These are phyloP conservation scores for Brasilioporus rufonigricans DNA, from an alignment of 768 basidiomycete genomes.

Conservation along the genomic window DNA sequence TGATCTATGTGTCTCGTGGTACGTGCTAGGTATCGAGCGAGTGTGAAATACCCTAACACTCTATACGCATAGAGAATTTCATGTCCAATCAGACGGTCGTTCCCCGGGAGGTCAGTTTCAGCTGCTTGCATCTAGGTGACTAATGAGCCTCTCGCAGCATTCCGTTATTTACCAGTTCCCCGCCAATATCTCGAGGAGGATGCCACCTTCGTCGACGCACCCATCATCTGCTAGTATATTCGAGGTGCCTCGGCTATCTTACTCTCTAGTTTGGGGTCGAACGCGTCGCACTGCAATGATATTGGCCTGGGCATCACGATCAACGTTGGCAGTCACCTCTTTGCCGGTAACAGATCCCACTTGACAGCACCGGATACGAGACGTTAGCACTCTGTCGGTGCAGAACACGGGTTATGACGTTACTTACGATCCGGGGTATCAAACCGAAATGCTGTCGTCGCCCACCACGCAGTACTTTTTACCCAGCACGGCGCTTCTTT, in stretches of 20 bases:
- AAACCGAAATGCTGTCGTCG: not conserved
- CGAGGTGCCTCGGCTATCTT: constrained; percentile 34
- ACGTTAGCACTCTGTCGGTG: constrained; percentile 29
- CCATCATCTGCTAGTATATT: constrained; percentile 36
- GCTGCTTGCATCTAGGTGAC: constrained; percentile 34
- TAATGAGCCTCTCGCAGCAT: constrained; percentile 38
- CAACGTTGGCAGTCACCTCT: constrained; percentile 23
- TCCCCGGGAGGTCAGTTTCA: constrained; percentile 48
- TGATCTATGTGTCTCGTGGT: too few species aligned
- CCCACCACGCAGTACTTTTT: constrained; percentile 29
- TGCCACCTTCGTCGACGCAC: constrained; percentile 39
- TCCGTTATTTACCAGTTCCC: constrained; percentile 47
- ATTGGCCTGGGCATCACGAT: constrained; percentile 31
- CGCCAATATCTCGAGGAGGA: constrained; percentile 49
- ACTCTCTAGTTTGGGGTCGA: constrained; percentile 5
- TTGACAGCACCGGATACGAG: constrained; percentile 38
- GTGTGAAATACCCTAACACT: not conserved
- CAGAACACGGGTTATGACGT: constrained; percentile 32
- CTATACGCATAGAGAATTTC: constrained; percentile 39
- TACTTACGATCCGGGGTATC: constrained; percentile 34
- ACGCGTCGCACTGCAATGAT: not conserved
- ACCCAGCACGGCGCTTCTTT: constrained; percentile 35
- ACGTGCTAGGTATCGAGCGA: not conserved
- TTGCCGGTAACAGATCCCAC: constrained; percentile 30
- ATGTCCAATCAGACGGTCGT: constrained; percentile 40